Evolutionary conservation across 1,284 basidiomycete species (phyloP), one percentile per base, ranked within the genome.

Genomic region (Ustilago xerochloae): DNA sequence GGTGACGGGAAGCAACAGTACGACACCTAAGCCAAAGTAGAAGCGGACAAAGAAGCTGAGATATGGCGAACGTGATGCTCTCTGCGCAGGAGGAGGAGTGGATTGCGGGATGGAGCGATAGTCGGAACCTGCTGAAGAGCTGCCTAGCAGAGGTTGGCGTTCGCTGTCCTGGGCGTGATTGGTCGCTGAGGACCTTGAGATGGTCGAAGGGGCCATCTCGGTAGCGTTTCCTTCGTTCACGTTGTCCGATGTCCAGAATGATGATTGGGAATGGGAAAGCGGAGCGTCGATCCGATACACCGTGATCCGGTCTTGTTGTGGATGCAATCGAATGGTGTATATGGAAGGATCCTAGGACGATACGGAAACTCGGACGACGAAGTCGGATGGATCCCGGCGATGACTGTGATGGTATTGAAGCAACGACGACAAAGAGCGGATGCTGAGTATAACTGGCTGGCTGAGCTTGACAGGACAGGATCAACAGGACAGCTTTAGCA

Each of bases 1-100:
- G 29, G 63, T 63, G 39, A 63, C 63, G 29, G 55, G 64, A 1
- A 75, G 62, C 49, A 75, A 47, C 16, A 78, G 65, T 2, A 78
- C 32, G 41, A 63, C 56, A 28, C 73, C 71, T 18, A 64, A 15
- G 12, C 52, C 39, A 48, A 78, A 75, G 58, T 69, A 63, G 50
- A 68, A 51, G 39, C 66, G 72, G 0, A 75, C 53, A 24, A 64
- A 59, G 15, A 66, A 53, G 18, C 66, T 59, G 45, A 76, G 53
- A 33, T 71, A 69, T 5, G 74, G 72, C 7, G 72, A 75, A 6
- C 38, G 47, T 18, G 49, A 57, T 41, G 58, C 13, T 24, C 58
- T 54, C 4, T 39, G 45, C 28, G 45, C 52, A 16, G 53, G 35
- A 15, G 59, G 38, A 30, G 36, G 45, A 20, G 55, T 36, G 5